phyloP scores from a whole-genome alignment of 1,139 yeast species.

The Maudiozyma humilis region DNA sequence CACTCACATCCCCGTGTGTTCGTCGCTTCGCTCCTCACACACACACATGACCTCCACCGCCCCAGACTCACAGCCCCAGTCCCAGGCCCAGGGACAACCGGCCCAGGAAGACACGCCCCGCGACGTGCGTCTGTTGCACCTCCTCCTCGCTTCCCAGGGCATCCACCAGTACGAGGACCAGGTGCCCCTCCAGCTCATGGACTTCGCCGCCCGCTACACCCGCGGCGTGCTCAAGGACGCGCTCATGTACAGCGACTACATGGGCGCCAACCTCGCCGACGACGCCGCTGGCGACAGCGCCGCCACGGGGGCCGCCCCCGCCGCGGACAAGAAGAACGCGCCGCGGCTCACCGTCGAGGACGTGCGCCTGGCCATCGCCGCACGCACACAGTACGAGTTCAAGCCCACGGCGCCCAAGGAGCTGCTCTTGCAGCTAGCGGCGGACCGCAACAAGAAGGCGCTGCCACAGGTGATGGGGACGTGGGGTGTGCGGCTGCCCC shows the following conservation, averaged over 20 bases:
- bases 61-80: too few species aligned
- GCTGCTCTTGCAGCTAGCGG: slow-evolving; percentile 78
- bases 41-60: too few species aligned
- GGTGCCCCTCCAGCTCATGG: slow-evolving; percentile 91
- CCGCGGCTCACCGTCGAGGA: slow-evolving; percentile 62
- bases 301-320: slow-evolving; percentile 8
- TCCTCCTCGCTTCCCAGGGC: slow-evolving; percentile 89
- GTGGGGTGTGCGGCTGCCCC: slow-evolving; percentile 92
- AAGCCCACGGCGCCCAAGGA: slow-evolving; percentile 90
- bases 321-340: background rate
- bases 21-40: too few species aligned
- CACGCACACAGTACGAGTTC: slow-evolving; percentile 88
- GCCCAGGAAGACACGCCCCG: slow-evolving; percentile 48
- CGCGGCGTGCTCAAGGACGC: slow-evolving; percentile 84
- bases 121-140: slow-evolving; percentile 82
- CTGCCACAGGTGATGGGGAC: slow-evolving; percentile 87
- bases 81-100: too few species aligned
- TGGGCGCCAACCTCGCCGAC: slow-evolving; percentile 37
- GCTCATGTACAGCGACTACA: slow-evolving; percentile 73
- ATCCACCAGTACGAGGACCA: slow-evolving; percentile 89
- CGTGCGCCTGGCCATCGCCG: slow-evolving; percentile 83
- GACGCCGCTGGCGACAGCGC: slow-evolving; percentile 16
- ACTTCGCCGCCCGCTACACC: slow-evolving; percentile 87
- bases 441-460: slow-evolving; percentile 80
- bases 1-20: too few species aligned